Evolutionary conservation across 2,329 filamentous ascomycete species (phyloP).

Genomic region (Podosphaera xanthii): DNA sequence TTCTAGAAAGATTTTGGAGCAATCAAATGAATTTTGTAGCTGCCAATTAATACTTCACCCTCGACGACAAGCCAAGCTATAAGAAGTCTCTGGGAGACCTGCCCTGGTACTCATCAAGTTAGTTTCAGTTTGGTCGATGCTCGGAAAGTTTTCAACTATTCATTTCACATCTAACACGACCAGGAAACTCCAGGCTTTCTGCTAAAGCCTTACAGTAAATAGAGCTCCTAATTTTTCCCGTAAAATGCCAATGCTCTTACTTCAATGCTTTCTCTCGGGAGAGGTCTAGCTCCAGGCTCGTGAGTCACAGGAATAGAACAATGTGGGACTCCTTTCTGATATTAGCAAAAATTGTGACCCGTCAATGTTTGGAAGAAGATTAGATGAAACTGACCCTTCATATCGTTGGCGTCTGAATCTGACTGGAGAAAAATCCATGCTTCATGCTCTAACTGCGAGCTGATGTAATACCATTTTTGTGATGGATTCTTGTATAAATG

Average conservation of each 20-base stretch:
- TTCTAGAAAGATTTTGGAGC: no score
- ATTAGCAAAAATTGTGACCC: not conserved
- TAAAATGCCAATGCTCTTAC: slow-evolving; percentile 71
- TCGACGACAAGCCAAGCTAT: no score
- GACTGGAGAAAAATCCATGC: not conserved
- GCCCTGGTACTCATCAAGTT: no score
- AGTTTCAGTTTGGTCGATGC: no score
- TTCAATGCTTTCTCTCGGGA: slow-evolving; percentile 80
- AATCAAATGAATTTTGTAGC: no score
- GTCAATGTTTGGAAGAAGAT: not conserved
- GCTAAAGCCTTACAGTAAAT: no score
- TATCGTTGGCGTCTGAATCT: not conserved
- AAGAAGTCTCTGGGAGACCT: no score
- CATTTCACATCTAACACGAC: no score
- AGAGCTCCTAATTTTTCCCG: slow-evolving; percentile 40
- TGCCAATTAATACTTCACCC: no score
- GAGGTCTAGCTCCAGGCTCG: slow-evolving; percentile 92
- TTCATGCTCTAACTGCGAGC: not conserved
- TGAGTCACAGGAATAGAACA: slow-evolving; percentile 72
- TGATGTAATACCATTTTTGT: not conserved
- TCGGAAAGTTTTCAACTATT: no score
- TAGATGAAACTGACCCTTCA: not conserved
- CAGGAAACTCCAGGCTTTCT: no score
- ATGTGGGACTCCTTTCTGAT: not conserved
- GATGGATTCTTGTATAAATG: not conserved